Evolutionary conservation across 2,329 filamentous ascomycete species (phyloP), one percentile per base, ranked within the genome.

Genomic region (Beauveria sp.): DNA sequence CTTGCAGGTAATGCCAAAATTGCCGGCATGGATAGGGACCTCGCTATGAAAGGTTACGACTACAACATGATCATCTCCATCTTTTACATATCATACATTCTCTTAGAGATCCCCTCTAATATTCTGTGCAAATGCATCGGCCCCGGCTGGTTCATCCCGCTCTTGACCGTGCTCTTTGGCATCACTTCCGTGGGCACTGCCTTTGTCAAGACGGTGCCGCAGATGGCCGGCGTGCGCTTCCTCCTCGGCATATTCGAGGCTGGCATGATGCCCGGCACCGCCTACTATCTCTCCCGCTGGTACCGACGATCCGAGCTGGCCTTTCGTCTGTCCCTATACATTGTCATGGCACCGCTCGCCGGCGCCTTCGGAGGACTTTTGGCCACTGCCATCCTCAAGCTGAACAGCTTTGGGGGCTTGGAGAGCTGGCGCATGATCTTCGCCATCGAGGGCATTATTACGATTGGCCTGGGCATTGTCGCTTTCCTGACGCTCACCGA

Each of bases 11-110:
- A 90, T 70, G 87, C 87, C 2, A 81, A 80, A 64, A 75, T 90
- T 20, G 87, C 86, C 3, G 86, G 86, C 0, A 75, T 90, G 22
- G 84, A 88, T 61, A 77, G 75, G 40, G 87, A 89, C 58, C 79
- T 91, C 1, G 69, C 75, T 0, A 73, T 91, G 61, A 72, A 70
- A 14, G 81, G 81, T 28, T 85, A 88, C 69, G 87, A 89, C 69
- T 91, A 90, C 76, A 91, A 91, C 68, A 74, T 75, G 28, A 77
- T 90, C 2, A 78, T 91, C 3, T 86, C 86, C 14, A 70, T 86
- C 65, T 91, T 91, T 74, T 91, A 88, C 72, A 79, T 91, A 69
- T 84, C 83, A 8, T 91, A 91, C 72, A 89, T 90, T 67, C 28
- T 90, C 53, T 89, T 88, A 66, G 84, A 90, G 71, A 87, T 91